A percentile compares a stretch with the other conserved stretches of the same genome.
These are phyloP conservation scores for Copromyces sp. DNA, from an alignment of 495 filamentous ascomycete species.

Conservation along the genomic window DNA sequence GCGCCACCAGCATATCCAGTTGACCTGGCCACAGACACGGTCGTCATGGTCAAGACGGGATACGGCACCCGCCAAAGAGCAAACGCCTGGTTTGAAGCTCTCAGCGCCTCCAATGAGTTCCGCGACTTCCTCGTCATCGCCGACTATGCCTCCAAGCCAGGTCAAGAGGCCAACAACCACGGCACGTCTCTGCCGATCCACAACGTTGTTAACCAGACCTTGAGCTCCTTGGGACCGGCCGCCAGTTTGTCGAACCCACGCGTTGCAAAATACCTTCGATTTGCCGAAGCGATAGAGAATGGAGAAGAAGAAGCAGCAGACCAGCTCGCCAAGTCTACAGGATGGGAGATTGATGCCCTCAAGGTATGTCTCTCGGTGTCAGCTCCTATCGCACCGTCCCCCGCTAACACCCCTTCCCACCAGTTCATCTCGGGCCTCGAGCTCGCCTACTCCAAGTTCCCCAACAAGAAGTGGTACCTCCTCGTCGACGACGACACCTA, in stretches of 20 bases:
- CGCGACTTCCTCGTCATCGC: constrained; percentile 30
- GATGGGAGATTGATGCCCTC: constrained; percentile 40
- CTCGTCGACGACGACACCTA: constrained; percentile 40
- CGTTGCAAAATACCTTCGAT: constrained; percentile 26
- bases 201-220: constrained; percentile 27
- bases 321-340: constrained; percentile 24
- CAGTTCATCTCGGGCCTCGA: constrained; percentile 37
- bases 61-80: constrained; percentile 32
- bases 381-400: neutral
- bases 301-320: constrained; percentile 26
- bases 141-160: constrained; percentile 22
- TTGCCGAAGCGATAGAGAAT: constrained; percentile 24
- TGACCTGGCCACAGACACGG: constrained; percentile 25
- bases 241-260: constrained; percentile 14
- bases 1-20: constrained; percentile 12
- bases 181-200: constrained; percentile 21
- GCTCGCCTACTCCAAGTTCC: constrained; percentile 29
- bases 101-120: constrained; percentile 17
- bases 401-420: neutral
- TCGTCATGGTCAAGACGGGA: constrained; percentile 37
- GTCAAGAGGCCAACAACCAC: neutral
- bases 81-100: constrained; percentile 25
- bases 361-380: constrained; percentile 22
- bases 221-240: constrained; percentile 7
- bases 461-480: constrained; percentile 40